These are phyloP conservation scores for Solanum dulcamara DNA, from an alignment of 257 asterid species.

Conservation along the genomic window DNA sequence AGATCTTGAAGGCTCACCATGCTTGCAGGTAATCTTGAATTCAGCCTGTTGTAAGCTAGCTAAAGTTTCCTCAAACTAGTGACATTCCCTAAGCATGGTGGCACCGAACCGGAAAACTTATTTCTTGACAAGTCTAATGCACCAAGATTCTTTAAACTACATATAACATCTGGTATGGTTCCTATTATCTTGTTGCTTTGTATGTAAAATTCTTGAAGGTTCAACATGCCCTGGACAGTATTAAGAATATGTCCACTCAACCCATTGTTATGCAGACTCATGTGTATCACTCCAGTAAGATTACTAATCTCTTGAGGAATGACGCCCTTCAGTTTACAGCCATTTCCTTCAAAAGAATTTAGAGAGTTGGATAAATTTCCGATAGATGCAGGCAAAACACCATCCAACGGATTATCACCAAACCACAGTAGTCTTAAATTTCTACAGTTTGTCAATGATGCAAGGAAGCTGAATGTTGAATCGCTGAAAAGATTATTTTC, in stretches of 20 bases:
- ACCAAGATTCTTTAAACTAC: too few relatives aligned
- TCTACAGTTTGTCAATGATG: not conserved
- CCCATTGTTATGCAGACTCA: not conserved
- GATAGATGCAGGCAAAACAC: not conserved
- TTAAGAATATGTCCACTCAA: too few relatives aligned
- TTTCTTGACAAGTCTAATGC: not conserved
- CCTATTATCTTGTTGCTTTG: not conserved
- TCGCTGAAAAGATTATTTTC: not conserved
- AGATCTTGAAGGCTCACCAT: too few relatives aligned
- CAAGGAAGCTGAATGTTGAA: not conserved
- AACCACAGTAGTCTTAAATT: not conserved
- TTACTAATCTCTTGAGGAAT: not conserved
- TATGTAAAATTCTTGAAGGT: not conserved
- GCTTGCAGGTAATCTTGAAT: too few relatives aligned
- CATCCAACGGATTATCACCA: not conserved
- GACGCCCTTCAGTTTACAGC: not conserved
- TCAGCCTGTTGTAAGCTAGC: too few relatives aligned
- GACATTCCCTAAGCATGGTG: fast-evolving
- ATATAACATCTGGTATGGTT: too few relatives aligned
- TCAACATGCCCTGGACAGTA: not conserved
- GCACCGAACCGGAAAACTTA: not conserved
- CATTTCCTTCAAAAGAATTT: not conserved
- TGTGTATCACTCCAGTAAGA: not conserved
- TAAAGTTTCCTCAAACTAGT: too few relatives aligned
- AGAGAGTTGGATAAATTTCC: not conserved